Evolutionary conservation across 2,329 filamentous ascomycete genomes (phyloP).

Genomic region (Aureobasidium sp.): DNA sequence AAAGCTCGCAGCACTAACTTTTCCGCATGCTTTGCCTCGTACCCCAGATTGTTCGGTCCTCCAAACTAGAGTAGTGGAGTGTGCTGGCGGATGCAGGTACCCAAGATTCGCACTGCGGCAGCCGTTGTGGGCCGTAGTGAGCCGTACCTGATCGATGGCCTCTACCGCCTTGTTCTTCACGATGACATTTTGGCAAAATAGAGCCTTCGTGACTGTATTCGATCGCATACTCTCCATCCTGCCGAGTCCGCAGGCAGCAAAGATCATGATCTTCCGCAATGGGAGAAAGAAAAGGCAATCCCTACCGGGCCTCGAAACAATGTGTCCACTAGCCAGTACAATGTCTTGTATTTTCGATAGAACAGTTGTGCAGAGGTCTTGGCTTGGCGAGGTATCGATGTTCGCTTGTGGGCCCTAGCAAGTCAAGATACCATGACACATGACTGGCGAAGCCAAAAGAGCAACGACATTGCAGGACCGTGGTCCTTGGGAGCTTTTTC

Average conservation of each 20-base stretch:
- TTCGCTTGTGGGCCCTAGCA: neutral
- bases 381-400: neutral
- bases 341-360: slow-evolving; percentile 15
- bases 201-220: neutral
- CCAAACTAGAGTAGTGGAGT: slow-evolving; percentile 3
- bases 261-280: neutral
- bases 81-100: slow-evolving; percentile 13
- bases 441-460: neutral
- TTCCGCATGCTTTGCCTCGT: neutral
- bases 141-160: neutral
- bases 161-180: neutral
- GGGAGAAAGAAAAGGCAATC: neutral
- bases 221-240: neutral
- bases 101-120: slow-evolving; percentile 4
- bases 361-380: slow-evolving; percentile 6
- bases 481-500: no score
- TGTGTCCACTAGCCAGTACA: slow-evolving; percentile 4
- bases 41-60: neutral
- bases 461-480: neutral
- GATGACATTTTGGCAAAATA: neutral
- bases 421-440: slow-evolving; percentile 4
- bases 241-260: neutral
- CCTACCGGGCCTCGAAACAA: neutral
- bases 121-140: neutral
- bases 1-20: neutral